Percentiles rank a stretch among this genome's conserved stretches.
phyloP scores from a whole-genome alignment of 2,329 filamentous ascomycete genomes.

The Periconia sp. region DNA sequence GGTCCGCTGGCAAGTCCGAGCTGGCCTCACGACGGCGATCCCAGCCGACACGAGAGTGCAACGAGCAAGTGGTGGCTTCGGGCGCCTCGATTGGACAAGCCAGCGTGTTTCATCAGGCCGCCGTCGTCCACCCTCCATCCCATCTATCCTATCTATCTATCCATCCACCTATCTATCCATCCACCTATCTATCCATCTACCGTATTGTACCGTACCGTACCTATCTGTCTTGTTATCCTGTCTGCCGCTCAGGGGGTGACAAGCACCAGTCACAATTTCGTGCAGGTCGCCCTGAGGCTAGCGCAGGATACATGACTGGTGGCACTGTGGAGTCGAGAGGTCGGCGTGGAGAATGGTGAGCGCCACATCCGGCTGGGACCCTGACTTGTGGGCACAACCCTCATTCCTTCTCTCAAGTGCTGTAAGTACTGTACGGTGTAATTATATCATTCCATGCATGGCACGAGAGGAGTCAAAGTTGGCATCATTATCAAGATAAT shows the following conservation, averaged over 20 bases:
- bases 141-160: too few species aligned
- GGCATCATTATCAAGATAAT: too few species aligned
- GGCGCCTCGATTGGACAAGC: neutral
- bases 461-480: too few species aligned
- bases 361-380: neutral
- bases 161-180: too few species aligned
- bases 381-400: too few species aligned
- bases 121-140: neutral
- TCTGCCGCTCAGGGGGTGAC: conserved; percentile 13
- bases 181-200: too few species aligned
- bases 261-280: conserved; percentile 15
- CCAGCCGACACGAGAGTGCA: neutral
- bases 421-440: too few species aligned
- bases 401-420: too few species aligned
- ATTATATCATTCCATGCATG: too few species aligned
- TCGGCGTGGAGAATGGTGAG: conserved; percentile 3
- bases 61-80: neutral
- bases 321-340: neutral
- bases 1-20: neutral
- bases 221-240: too few species aligned
- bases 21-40: too few species aligned
- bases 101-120: neutral
- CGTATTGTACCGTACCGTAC: too few species aligned
- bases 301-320: neutral
- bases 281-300: neutral